Evolutionary conservation across 2,329 filamentous ascomycete species (phyloP), one percentile per base, ranked within the genome.

Genomic region (Eutypella sp.): DNA sequence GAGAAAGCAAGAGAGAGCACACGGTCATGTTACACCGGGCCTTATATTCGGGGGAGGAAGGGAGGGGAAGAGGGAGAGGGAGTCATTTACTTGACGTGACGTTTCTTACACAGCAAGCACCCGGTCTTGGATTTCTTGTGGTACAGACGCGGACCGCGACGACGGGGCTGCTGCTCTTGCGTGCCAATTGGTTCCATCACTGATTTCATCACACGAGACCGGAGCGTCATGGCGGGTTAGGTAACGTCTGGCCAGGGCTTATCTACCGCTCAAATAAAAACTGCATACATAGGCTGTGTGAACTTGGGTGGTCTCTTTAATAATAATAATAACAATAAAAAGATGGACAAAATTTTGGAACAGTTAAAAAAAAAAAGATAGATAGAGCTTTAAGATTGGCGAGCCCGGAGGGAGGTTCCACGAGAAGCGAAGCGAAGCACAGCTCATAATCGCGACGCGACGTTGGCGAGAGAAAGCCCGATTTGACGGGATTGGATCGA

Each of bases 41-140:
- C 29, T n/a, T n/a, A n/a, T n/a, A n/a, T n/a, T n/a, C n/a, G n/a
- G n/a, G n/a, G n/a, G 5, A 15, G 29, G 16, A 15, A n/a, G 29
- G 29, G 29, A 15, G 6, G 6, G n/a, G 36, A 22, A 13, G 10
- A 9, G 34, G 18, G 34, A 16, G 5, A 20, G 36, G 11, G 19
- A n/a, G 13, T 39, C 11, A 24, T 39, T 39, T 24, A 39, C 57
- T 62, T 62, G 19, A 62, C 59, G 47, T 58, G 58, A 36, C 59
- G 58, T 44, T 60, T 57, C 25, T 62, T 62, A 47, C 59, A 62
- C 24, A 58, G 55, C 45, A 57, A 20, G 48, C 62, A 64, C 5
- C 61, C 61, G 6, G 53, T 57, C 22, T 61, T 53, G 29, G 57
- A 62, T 41, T 64, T 65, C 24, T 65, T 64, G 45, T 65, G 61